Percentiles rank a stretch among this genome's conserved stretches.
phyloP scores from a whole-genome alignment of 352 stramenopile species.

The Phytophthora rubi region DNA sequence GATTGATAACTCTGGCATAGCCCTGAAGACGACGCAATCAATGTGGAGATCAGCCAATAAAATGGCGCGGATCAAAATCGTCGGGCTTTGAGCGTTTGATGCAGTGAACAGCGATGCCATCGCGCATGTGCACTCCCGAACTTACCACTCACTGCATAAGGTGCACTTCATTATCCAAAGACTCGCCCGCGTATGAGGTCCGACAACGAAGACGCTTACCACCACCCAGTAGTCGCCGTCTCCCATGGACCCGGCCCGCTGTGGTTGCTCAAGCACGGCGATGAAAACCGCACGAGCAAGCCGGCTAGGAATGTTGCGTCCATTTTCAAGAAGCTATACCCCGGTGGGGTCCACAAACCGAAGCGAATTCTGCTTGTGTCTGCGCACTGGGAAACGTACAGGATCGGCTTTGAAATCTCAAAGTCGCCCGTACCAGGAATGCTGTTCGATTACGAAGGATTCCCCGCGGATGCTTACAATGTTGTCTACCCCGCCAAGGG shows the following conservation, averaged over 20 bases:
- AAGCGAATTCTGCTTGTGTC: conserved; percentile 86
- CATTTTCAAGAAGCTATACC: conserved; percentile 61
- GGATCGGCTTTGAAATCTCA: conserved; percentile 60
- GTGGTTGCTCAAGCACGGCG: conserved; percentile 63
- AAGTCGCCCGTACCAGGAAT: conserved; percentile 60
- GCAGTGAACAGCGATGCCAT: conserved; percentile 10
- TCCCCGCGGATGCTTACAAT: conserved; percentile 83
- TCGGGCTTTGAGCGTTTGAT: conserved; percentile 6
- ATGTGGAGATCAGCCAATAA: conserved; percentile 24
- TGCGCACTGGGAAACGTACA: conserved; percentile 83
- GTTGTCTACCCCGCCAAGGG: conserved; percentile 79
- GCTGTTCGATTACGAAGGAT: conserved; percentile 92
- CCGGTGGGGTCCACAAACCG: conserved; percentile 36
- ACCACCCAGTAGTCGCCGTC: conserved; percentile 54
- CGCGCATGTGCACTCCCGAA: conserved; percentile 18
- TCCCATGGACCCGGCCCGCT: conserved; percentile 71
- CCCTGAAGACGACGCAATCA: conserved; percentile 28
- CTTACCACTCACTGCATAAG: background rate
- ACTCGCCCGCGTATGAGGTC: conserved; percentile 12
- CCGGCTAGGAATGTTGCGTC: conserved; percentile 47
- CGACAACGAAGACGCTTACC: conserved; percentile 15
- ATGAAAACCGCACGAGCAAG: conserved; percentile 41
- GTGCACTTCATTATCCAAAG: background rate
- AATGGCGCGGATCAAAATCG: conserved; percentile 15
- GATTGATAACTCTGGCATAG: conserved; percentile 23